These are phyloP conservation scores for Eucalyptus pauciflora DNA, from an alignment of 345 rosid genomes.

Conservation along the genomic window DNA sequence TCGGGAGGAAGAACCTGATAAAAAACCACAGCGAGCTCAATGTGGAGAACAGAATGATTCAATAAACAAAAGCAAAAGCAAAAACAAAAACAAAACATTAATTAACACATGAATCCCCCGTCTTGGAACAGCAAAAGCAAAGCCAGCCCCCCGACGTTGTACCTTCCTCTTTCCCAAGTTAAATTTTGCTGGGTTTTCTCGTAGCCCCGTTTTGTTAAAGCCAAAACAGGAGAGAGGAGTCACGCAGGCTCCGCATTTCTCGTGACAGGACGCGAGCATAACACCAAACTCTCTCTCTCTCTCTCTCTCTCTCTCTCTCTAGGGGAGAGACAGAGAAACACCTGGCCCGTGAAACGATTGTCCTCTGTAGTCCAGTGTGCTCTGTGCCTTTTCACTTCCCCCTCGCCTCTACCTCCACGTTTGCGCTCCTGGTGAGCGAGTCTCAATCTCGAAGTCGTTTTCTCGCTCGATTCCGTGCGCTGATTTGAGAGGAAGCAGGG, in stretches of 20 bases:
- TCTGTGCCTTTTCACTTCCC: not conserved
- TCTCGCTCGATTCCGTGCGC: not conserved
- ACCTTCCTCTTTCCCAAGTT: not conserved
- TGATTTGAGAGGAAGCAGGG: not conserved
- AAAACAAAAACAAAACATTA: not conserved
- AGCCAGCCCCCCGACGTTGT: not conserved
- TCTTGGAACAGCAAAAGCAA: not conserved
- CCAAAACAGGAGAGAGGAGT: not conserved
- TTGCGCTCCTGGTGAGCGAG: not conserved
- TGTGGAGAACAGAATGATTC: not conserved
- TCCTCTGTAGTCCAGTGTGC: not conserved
- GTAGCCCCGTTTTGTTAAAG: not conserved
- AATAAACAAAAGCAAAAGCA: not conserved
- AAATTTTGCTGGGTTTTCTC: not conserved
- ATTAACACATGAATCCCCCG: not conserved
- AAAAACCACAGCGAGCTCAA: not conserved
- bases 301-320: not conserved
- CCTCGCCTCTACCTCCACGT: not conserved
- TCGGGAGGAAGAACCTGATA: not conserved
- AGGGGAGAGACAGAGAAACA: not conserved
- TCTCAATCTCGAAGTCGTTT: not conserved
- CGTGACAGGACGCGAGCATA: slow-evolving; percentile 35
- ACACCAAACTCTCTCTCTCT: not conserved
- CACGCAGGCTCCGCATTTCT: slow-evolving; percentile 34
- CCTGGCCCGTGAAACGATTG: not conserved